These are phyloP conservation scores for Phellopilus nigrolimitatus DNA, from an alignment of 1,284 basidiomycete species.

Conservation along the genomic window DNA sequence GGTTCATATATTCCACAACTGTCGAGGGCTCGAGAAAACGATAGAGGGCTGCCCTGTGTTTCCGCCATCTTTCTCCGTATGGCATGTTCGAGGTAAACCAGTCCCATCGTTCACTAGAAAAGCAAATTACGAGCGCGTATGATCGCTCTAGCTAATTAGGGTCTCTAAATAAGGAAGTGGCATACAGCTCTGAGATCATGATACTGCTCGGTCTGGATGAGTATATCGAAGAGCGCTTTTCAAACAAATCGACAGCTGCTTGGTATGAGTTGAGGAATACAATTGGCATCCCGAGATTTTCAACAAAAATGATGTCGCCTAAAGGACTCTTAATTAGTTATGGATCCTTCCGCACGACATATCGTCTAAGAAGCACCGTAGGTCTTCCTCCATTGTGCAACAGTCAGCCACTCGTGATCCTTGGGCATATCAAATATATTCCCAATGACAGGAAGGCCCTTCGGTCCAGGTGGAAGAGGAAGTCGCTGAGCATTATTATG, in stretches of 20 bases:
- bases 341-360: not conserved
- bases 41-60: conserved; percentile 25
- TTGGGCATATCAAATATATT: conserved; percentile 22
- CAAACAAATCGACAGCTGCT: conserved; percentile 53
- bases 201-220: conserved; percentile 55
- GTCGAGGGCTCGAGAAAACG: conserved; percentile 24
- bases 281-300: conserved; percentile 27
- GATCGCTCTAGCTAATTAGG: not conserved
- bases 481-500: not conserved
- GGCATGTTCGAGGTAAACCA: conserved; percentile 19
- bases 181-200: conserved; percentile 44
- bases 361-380: conserved; percentile 13
- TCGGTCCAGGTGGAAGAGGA: conserved; percentile 20
- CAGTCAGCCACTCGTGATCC: conserved; percentile 17
- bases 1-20: conserved; percentile 20
- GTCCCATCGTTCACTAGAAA: conserved; percentile 4
- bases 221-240: conserved; percentile 64
- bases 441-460: conserved; percentile 21
- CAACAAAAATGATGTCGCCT: conserved; percentile 55
- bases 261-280: conserved; percentile 55
- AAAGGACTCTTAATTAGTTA: not conserved
- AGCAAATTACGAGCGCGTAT: not conserved
- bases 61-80: conserved; percentile 26
- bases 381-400: conserved; percentile 20
- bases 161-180: not conserved